Evolutionary conservation across 257 asterid genomes (phyloP).

Genomic region (Solanum boliviense): DNA sequence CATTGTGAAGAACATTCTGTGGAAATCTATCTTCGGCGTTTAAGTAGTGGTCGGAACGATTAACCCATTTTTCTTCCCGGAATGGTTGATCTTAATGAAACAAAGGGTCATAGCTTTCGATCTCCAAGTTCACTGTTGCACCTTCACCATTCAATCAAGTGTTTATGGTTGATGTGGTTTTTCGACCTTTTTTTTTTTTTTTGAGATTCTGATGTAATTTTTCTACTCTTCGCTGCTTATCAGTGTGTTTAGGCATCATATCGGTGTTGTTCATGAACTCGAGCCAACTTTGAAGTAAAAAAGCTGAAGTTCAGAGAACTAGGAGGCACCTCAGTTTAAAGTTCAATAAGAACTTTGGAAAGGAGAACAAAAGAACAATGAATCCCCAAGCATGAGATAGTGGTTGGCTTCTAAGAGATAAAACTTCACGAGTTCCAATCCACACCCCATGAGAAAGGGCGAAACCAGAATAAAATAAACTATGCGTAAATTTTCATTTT

Average conservation of each 20-base stretch:
- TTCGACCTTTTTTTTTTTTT: not conserved
- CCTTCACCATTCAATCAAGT: not conserved
- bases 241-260: not conserved
- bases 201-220: not conserved
- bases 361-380: not conserved
- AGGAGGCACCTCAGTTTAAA: not conserved
- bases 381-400: not conserved
- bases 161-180: not conserved
- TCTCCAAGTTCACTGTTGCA: not conserved
- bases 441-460: not conserved
- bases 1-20: not conserved
- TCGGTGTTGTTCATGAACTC: not conserved
- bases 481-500: not conserved
- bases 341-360: not conserved
- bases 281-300: not conserved
- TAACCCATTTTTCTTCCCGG: not conserved
- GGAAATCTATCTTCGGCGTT: not conserved
- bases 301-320: not conserved
- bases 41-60: not conserved
- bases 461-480: not conserved
- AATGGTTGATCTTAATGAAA: not conserved
- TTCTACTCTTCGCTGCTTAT: not conserved
- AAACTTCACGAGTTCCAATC: not conserved
- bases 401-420: not conserved
- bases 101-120: not conserved